These are phyloP conservation scores for Salix udensis DNA, from an alignment of 345 rosid species.

Conservation along the genomic window DNA sequence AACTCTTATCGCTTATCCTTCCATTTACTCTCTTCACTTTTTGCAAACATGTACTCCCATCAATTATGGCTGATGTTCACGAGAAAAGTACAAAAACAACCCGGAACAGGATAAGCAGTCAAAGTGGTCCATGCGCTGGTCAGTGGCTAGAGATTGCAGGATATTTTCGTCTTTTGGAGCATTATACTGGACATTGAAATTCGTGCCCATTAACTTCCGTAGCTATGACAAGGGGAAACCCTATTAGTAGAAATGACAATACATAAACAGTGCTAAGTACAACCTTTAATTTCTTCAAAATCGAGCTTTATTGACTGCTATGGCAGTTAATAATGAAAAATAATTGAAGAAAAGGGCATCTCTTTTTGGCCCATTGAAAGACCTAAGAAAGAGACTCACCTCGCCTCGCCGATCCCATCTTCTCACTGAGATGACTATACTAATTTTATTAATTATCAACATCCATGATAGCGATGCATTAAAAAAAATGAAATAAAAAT, in stretches of 20 bases:
- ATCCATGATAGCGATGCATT: not conserved
- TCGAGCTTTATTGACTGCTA: not conserved
- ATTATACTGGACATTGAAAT: not conserved
- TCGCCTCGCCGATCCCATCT: not conserved
- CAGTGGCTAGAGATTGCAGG: conserved; percentile 21
- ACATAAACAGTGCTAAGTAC: not conserved
- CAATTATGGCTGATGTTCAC: not conserved
- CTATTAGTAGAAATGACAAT: conserved; percentile 11
- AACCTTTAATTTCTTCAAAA: not conserved
- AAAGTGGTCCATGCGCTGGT: conserved; percentile 38
- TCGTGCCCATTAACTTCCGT: conserved; percentile 19
- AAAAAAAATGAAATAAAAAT: not conserved
- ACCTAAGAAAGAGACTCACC: not conserved
- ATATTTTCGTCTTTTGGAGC: conserved; percentile 24
- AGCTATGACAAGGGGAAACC: not conserved
- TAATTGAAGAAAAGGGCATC: not conserved
- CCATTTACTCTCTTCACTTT: too few species aligned
- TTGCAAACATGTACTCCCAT: too few species aligned
- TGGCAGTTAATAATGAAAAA: not conserved
- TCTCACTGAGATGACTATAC: not conserved
- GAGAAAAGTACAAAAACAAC: conserved; percentile 6
- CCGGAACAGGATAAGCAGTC: conserved; percentile 6
- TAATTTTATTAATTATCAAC: not conserved
- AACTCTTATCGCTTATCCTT: too few species aligned
- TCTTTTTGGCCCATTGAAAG: not conserved